A percentile compares a stretch with the other conserved stretches of the same genome.
phyloP scores from a whole-genome alignment of 371 early-diverging fungal species.

The Nematocida parisii region DNA sequence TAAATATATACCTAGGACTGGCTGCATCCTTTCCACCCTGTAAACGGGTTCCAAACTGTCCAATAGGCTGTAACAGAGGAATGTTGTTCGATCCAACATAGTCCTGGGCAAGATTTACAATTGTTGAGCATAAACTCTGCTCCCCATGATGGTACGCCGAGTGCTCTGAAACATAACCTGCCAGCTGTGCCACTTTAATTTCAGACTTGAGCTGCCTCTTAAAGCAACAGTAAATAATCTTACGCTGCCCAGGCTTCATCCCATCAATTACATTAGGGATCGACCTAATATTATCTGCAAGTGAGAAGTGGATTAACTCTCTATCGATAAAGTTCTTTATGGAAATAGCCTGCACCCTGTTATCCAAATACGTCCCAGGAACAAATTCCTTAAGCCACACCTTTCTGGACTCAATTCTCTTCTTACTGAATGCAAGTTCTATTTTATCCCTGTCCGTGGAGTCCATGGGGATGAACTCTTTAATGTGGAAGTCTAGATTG shows the following conservation, averaged over 20 bases:
- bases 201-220: slow-evolving; percentile 78
- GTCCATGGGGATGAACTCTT: slow-evolving; percentile 75
- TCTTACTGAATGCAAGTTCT: slow-evolving; percentile 96
- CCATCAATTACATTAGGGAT: slow-evolving; percentile 97
- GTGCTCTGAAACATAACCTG: slow-evolving; percentile 86
- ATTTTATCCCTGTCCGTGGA: slow-evolving; percentile 77
- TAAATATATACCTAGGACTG: slow-evolving; percentile 91
- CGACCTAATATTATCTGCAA: slow-evolving; percentile 92
- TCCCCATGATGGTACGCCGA: slow-evolving; percentile 98
- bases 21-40: slow-evolving; percentile 96
- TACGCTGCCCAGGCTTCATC: slow-evolving; percentile 96
- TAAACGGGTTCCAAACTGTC: slow-evolving; percentile 92
- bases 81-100: slow-evolving; percentile 94
- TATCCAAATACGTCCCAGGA: slow-evolving; percentile 90
- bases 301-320: slow-evolving; percentile 90
- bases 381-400: slow-evolving; percentile 83
- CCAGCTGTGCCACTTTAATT: slow-evolving; percentile 90
- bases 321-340: slow-evolving; percentile 91
- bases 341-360: slow-evolving; percentile 75
- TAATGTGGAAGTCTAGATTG: slow-evolving; percentile 77
- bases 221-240: slow-evolving; percentile 86
- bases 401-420: slow-evolving; percentile 88
- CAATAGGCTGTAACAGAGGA: slow-evolving; percentile 81
- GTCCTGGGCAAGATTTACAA: slow-evolving; percentile 91
- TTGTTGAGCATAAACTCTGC: slow-evolving; percentile 78